A percentile compares a stretch with the other conserved stretches of the same genome.
Evolutionary conservation across 257 asterid genomes (phyloP).

Genomic region (Dorcoceras hygrometricum): DNA sequence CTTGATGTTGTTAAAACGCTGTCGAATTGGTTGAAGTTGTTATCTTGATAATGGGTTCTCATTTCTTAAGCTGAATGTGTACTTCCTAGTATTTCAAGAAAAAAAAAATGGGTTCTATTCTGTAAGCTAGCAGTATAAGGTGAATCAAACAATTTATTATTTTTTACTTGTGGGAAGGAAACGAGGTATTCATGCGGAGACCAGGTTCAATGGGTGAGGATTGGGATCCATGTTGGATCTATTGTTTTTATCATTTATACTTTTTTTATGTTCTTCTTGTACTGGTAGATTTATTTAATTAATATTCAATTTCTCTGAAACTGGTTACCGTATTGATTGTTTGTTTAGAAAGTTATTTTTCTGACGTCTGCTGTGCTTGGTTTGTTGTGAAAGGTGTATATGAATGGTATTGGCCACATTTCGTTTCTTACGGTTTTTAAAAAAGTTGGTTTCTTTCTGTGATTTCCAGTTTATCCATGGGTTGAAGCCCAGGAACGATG

Average conservation of each 20-base stretch:
- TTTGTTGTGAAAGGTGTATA: constrained; percentile 44
- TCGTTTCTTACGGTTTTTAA: constrained; percentile 48
- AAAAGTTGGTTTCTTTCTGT: constrained; percentile 42
- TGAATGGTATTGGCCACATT: constrained; percentile 53
- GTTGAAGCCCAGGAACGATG: constrained; percentile 65
- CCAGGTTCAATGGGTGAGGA: constrained; percentile 76
- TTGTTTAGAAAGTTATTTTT: constrained; percentile 35
- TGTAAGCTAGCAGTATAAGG: constrained; percentile 31
- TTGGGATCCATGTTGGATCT: constrained; percentile 94
- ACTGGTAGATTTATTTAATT: constrained; percentile 34
- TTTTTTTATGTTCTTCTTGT: constrained; percentile 44
- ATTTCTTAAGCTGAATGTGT: constrained; percentile 30
- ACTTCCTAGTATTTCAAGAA: constrained; percentile 24
- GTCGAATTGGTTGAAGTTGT: constrained; percentile 34
- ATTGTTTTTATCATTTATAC: constrained; percentile 32
- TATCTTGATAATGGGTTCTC: constrained; percentile 40
- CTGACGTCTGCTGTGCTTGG: constrained; percentile 23
- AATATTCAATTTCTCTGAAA: constrained; percentile 37
- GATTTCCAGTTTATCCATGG: constrained; percentile 52
- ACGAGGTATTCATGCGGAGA: constrained; percentile 32
- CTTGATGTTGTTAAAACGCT: constrained; percentile 22
- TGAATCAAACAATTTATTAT: constrained; percentile 2
- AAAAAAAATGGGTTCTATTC: constrained; percentile 34
- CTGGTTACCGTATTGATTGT: constrained; percentile 48
- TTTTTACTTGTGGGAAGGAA: constrained; percentile 28